Evolutionary conservation across 345 rosid species (phyloP), one percentile per base, ranked within the genome.

Genomic region (Odontarrhena argentea): DNA sequence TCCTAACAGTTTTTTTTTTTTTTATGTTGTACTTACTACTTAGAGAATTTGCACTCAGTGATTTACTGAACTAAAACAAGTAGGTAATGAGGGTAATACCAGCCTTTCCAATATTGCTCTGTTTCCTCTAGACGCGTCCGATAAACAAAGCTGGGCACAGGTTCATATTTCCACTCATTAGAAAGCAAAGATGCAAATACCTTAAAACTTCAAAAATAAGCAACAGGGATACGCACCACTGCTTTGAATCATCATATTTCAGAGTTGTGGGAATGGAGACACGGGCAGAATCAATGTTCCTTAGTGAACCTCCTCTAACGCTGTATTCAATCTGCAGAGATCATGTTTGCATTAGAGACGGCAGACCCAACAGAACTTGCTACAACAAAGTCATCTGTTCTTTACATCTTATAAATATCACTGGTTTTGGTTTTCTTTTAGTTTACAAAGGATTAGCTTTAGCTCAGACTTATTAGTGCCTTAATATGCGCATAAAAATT

Each of bases 21-120:
- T 32, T 4, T 32, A 3, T 32, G 40, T 25, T 15, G 15, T 55
- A 24, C 30, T 42, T 55, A 34, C 30, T 34, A 34, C 30, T 49
- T 49, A 13, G 54, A 49, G 44, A 49, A 63, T 63, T 24, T 55
- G 14, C 13, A 32, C 0, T 40, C 14, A 51, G 6, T 22, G 55
- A 14, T 32, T 35, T 37, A 36, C 14, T 41, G 32, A 50, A 60
- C 1, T 12, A 37, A 68, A 34, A 41, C 9, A 40, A 63, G 55
- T 32, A 18, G 35, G 48, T 26, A 24, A 7, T 38, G 55, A 75
- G 8, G 7, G 14, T 65, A 68, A 74, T 86, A 94, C 96, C 99
- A 91, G 80, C 88, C 89, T 83, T 80, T 91, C 99, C 99, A 94
- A 73, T 91, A 88, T 78, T 94, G 84, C 65, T 94, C 99, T 55